Base-by-base conservation (phyloP, 257 asterid genomes). In the Gentiana straminea region DNA sequence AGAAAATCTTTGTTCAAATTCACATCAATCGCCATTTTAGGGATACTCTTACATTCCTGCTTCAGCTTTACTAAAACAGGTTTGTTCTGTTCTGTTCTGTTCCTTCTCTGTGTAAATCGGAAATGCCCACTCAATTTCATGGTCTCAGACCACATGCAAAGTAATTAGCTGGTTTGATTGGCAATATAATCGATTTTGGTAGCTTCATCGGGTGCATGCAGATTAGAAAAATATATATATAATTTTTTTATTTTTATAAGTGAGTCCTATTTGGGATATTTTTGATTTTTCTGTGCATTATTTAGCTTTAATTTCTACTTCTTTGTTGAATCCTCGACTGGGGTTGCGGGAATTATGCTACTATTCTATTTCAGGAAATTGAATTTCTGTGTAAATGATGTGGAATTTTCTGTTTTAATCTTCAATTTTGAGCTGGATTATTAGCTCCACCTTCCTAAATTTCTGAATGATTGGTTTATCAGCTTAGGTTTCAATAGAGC, bases 61-160 rank as follows among this genome's bases (percentile, higher is more conserved):
- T 72, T 68, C 84, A 71, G 57, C 66, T 77, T 77, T 62, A 58
- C 78, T 55, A 60, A 88, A 12, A 74, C 78, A 69, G 89, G 94
- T 79, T 46, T 59, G 59, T 12, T 39, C 48, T 50, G 44, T 44
- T 58, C 13, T 4, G 3, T 6, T 10, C 4, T 43, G 13, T 48
- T 0, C n/a, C 8, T 24, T 61, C 1, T 12, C 13, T 37, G 6
- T 49, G 49, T 13, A 55, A 5, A 48, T 51, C 34, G 58, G 55
- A 33, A 35, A 46, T 43, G 35, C 48, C 58, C 45, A 5, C 45
- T 44, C 3, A 24, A 24, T 24, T 24, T 24, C 24, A 48, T 65
- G 44, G 6, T 51, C n/a, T 58, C 10, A 15, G 39, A 3, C 4
- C 35, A 35, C 36, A 47, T 33, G 49, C 38, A 46, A 62, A 61